These are phyloP conservation scores for Castanea mollissima DNA, from an alignment of 306 rosid genomes.

Conservation along the genomic window DNA sequence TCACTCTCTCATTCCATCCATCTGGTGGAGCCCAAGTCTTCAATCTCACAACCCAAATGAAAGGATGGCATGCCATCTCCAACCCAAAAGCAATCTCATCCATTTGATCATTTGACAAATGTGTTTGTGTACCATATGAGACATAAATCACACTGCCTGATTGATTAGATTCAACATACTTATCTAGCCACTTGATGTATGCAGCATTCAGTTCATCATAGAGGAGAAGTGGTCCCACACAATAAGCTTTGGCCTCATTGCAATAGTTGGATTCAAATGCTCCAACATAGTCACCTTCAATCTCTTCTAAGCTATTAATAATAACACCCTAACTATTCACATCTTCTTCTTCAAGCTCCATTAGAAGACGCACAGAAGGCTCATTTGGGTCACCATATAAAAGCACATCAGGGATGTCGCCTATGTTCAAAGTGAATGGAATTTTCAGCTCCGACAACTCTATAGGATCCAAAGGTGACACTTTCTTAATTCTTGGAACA, in stretches of 20 bases:
- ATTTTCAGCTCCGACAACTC: conserved; percentile 2
- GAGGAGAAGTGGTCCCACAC: conserved; percentile 22
- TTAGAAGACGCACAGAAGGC: background rate
- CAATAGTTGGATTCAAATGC: conserved; percentile 16
- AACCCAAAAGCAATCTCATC: conserved; percentile 32
- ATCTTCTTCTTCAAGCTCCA: conserved; percentile 6
- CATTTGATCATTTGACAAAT: conserved; percentile 14
- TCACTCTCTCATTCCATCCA: conserved; percentile 4
- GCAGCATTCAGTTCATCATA: background rate
- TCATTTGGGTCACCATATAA: background rate
- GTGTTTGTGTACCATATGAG: conserved; percentile 20
- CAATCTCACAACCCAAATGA: conserved; percentile 23
- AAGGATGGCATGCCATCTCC: conserved; percentile 9
- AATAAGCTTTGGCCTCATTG: conserved; percentile 18
- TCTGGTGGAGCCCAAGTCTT: conserved; percentile 20
- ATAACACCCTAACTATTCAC: conserved; percentile 26
- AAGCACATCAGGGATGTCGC: background rate
- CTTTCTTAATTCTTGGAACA: background rate
- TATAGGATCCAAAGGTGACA: background rate
- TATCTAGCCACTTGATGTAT: conserved; percentile 15
- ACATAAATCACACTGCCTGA: conserved; percentile 17
- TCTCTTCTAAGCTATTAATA: conserved; percentile 24
- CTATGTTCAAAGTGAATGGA: conserved; percentile 5
- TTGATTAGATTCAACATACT: background rate
- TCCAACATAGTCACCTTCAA: conserved; percentile 16